Conservation (phyloP, 352 stramenopile species). For the Phytopythium helicoides region DNA sequence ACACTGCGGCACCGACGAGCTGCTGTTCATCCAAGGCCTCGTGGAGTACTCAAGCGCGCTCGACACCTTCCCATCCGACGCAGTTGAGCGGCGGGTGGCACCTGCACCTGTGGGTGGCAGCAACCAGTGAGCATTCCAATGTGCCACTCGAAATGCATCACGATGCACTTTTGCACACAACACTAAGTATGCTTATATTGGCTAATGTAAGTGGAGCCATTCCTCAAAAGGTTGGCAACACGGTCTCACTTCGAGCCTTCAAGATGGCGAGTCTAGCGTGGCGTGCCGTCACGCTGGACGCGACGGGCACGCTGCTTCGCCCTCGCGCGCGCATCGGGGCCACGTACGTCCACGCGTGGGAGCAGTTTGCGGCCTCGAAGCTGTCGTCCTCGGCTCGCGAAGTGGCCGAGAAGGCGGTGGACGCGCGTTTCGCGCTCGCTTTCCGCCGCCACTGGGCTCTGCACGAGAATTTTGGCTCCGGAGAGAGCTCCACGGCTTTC, state of each 20-base stretch:
- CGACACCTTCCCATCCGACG: conserved; percentile 9
- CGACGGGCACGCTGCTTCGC: conserved; percentile 66
- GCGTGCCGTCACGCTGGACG: conserved; percentile 57
- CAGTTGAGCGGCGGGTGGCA: background rate
- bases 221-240: too few species aligned
- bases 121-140: background rate
- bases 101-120: background rate
- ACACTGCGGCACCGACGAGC: conserved; percentile 10
- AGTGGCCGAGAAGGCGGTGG: conserved; percentile 19
- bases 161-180: too few species aligned
- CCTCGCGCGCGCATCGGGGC: conserved; percentile 36
- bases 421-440: conserved; percentile 30
- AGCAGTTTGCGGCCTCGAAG: conserved; percentile 17
- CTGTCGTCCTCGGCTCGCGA: conserved; percentile 22
- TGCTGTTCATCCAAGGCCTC: conserved; percentile 20
- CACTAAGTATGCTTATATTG: too few species aligned
- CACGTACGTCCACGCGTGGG: conserved; percentile 54
- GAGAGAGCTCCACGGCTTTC: conserved; percentile 16
- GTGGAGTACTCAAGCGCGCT: conserved; percentile 20
- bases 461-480: conserved; percentile 53
- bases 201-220: too few species aligned
- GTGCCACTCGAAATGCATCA: background rate
- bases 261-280: background rate
- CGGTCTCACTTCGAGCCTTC: background rate
- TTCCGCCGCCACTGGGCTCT: conserved; percentile 27